Evolutionary conservation across 768 basidiomycete genomes (phyloP), one percentile per base, ranked within the genome.

Genomic region (Dacryopinax spathularia): DNA sequence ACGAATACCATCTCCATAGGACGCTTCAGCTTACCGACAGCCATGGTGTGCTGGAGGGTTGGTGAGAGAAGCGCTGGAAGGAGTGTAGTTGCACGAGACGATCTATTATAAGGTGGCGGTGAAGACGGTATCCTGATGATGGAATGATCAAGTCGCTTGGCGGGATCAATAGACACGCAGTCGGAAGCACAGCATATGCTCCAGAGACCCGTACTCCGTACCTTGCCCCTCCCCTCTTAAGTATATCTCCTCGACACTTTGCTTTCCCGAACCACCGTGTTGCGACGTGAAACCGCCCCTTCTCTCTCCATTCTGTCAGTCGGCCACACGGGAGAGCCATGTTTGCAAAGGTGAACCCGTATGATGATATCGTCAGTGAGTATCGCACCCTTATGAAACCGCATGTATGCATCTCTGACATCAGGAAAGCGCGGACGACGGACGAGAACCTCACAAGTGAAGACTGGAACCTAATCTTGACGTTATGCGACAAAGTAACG

Each of bases 401-500:
- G 22, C 25, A 29, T 6, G 25, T 29, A 18, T 56, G n/a, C 9
- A 12, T 59, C 35, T 31, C 39, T 66, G 18, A 64, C 62, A 41
- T 35, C 27, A 66, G 27, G 34, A 25, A 74, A 96, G 94, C 75
- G 69, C 95, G 96, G 76, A 89, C 95, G 34, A 99, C 96, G n/a
- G 91, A 94, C 73, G 96, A 98, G 82, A 93, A 92, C 73, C 78
- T 94, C 64, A 94, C 94, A 0, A 80, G 81, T 63, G 95, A 96
- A 77, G 90, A 96, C 74, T 99, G 96, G 96, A 93, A 93, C 72
- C 78, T 92, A 64, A 91, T 94, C 66, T 72, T 97, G 60, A 91
- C 89, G 69, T 75, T 98, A n/a, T 96, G 93, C 69, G 96, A 99
- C 77, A 96, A 96, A 75, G 93, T 99, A 5, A 79, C 81, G 33